Conservation (phyloP, 2,329 filamentous ascomycete species). For the Penicillium sp. region DNA sequence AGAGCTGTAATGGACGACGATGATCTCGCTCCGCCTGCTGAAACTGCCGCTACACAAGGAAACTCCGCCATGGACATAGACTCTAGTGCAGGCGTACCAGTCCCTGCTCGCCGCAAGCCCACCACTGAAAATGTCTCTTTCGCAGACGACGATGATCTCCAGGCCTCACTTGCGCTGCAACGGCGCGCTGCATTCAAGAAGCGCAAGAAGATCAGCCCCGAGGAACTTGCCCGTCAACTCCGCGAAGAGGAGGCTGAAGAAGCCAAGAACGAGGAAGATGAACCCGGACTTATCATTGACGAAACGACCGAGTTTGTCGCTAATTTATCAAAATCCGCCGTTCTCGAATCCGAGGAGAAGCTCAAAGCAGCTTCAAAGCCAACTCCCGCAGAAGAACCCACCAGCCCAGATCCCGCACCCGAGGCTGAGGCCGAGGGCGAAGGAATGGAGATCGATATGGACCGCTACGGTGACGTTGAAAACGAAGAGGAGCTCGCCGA, state of each 20-base stretch:
- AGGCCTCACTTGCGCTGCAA: conserved; percentile 81
- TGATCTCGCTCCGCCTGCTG: conserved; percentile 51
- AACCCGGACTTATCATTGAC: conserved; percentile 80
- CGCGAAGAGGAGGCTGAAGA: conserved; percentile 64
- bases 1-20: conserved; percentile 63
- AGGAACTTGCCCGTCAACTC: conserved; percentile 82
- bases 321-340: conserved; percentile 70
- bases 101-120: conserved; percentile 58
- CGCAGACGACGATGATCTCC: conserved; percentile 89
- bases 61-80: conserved; percentile 73
- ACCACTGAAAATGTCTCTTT: conserved; percentile 68
- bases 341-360: conserved; percentile 54
- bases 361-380: conserved; percentile 38
- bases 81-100: conserved; percentile 45
- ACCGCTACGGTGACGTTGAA: conserved; percentile 53
- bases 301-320: conserved; percentile 95
- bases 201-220: conserved; percentile 80
- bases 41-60: conserved; percentile 43
- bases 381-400: conserved; percentile 16
- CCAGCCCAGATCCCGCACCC: not conserved
- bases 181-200: conserved; percentile 84
- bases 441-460: conserved; percentile 58
- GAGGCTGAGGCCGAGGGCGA: conserved; percentile 52
- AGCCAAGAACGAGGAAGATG: conserved; percentile 56
- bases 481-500: conserved; percentile 53